Evolutionary conservation across 1,284 basidiomycete species (phyloP), one percentile per base, ranked within the genome.

Genomic region (Coriolopsis trogii): DNA sequence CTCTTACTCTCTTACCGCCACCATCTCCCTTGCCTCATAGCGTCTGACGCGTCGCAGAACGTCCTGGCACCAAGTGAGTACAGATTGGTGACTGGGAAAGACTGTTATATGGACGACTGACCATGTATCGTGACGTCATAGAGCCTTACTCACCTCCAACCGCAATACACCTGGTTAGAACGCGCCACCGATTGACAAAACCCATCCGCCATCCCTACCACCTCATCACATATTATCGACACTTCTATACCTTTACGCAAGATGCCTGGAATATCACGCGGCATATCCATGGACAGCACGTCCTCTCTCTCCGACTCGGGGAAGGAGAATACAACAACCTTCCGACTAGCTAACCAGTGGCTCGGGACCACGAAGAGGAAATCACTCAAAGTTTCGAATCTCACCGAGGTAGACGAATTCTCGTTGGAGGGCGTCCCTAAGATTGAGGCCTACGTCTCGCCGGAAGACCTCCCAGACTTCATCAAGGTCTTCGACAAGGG

Each of bases 381-480:
- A n/a, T n/a, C n/a, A n/a, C n/a, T n/a, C n/a, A n/a, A n/a, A n/a
- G n/a, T n/a, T n/a, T n/a, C n/a, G n/a, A n/a, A n/a, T n/a, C n/a
- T n/a, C n/a, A n/a, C n/a, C n/a, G n/a, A n/a, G n/a, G n/a, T n/a
- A n/a, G n/a, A n/a, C n/a, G n/a, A n/a, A 8, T 53, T 50, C 29
- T 51, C 46, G 25, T 13, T 34, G 4, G 42, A 37, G 16, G 51
- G 43, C 15, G 13, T 63, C 1, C 52, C 55, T n/a, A 64, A 60
- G 36, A 58, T 70, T 9, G 62, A 70, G 46, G 59, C 65, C 25
- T 60, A 63, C 46, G 63, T 71, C 36, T 60, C 63, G 6, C 26
- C 46, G n/a, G 50, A 62, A n/a, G 60, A 52, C 40, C 64, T 70
- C 40, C 70, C 69, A 9, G 67, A 69, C 21, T 30, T 55, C 23